Evolutionary conservation across 164 flowering plant species (phyloP).

Genomic region (Vitis rotundifolia): DNA sequence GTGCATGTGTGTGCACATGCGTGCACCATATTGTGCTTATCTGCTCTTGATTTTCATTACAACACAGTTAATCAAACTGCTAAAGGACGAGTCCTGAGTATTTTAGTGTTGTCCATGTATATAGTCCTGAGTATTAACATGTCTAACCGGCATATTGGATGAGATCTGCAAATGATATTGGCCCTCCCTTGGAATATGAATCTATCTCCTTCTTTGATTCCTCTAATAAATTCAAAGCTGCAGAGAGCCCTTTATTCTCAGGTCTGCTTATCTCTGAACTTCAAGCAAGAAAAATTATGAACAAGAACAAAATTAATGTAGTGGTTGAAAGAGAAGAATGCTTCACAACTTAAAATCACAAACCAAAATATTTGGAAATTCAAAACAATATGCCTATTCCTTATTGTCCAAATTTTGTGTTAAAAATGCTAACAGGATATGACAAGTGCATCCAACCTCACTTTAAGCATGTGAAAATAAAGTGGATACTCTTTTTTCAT

Average conservation of each 20-base stretch:
- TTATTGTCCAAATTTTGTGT: too few species aligned
- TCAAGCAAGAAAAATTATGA: constrained; percentile 30
- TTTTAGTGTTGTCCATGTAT: background rate
- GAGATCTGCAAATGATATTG: constrained; percentile 88
- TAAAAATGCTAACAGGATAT: background rate
- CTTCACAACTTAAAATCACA: too few species aligned
- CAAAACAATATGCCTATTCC: too few species aligned
- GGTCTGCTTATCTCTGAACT: constrained; percentile 98
- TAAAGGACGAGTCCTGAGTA: too few species aligned
- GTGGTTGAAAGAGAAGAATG: background rate
- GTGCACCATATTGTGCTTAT: too few species aligned
- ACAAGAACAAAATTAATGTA: constrained; percentile 8
- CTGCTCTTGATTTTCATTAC: too few species aligned
- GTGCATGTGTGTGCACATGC: too few species aligned
- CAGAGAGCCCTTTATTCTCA: constrained; percentile 80
- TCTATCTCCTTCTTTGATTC: constrained; percentile 86
- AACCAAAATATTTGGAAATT: too few species aligned
- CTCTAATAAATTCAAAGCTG: constrained; percentile 71
- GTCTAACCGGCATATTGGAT: constrained; percentile 78
- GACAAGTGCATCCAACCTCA: background rate
- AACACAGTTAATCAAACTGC: too few species aligned
- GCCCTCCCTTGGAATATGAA: constrained; percentile 89
- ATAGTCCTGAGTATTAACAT: background rate
- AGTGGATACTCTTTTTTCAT: too few species aligned
- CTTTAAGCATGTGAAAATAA: background rate